Percentiles rank a stretch among this genome's conserved stretches.
Conservation (phyloP, 768 basidiomycete genomes). For the Termitomyces sp. region DNA sequence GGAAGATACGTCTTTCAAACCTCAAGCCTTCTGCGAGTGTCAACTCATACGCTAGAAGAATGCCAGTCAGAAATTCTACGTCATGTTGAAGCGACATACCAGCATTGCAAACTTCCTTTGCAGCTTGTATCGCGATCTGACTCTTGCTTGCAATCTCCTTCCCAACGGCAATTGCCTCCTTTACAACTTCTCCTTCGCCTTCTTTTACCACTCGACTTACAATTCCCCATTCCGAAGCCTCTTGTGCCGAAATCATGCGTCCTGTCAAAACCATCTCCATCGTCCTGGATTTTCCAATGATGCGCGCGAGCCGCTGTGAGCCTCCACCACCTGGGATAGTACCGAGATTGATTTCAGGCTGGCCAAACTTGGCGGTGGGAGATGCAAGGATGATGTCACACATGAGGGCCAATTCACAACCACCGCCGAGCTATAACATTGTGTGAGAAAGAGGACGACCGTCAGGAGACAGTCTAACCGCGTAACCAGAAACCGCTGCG, state of each 20-base stretch:
- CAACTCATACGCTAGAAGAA: slow-evolving; percentile 67
- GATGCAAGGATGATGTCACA: slow-evolving; percentile 94
- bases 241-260: slow-evolving; percentile 68
- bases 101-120: slow-evolving; percentile 91
- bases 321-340: slow-evolving; percentile 95
- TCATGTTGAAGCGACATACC: slow-evolving; percentile 34
- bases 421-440: slow-evolving; percentile 77
- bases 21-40: slow-evolving; percentile 76
- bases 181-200: slow-evolving; percentile 73
- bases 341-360: slow-evolving; percentile 94
- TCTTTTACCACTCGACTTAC: slow-evolving; percentile 76
- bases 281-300: slow-evolving; percentile 86
- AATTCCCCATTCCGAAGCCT: slow-evolving; percentile 86
- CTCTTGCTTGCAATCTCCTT: slow-evolving; percentile 78
- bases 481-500: slow-evolving; percentile 93
- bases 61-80: not conserved
- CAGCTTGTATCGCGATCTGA: slow-evolving; percentile 75
- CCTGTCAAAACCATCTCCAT: slow-evolving; percentile 96
- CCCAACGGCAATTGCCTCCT: slow-evolving; percentile 81
- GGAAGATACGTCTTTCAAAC: slow-evolving; percentile 88
- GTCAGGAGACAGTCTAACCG: slow-evolving; percentile 45
- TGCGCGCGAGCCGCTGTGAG: slow-evolving; percentile 80
- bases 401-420: slow-evolving; percentile 95
- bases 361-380: slow-evolving; percentile 87
- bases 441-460: not conserved